phyloP scores from a whole-genome alignment of 2,329 filamentous ascomycete genomes.

The Diaporthe batatas region DNA sequence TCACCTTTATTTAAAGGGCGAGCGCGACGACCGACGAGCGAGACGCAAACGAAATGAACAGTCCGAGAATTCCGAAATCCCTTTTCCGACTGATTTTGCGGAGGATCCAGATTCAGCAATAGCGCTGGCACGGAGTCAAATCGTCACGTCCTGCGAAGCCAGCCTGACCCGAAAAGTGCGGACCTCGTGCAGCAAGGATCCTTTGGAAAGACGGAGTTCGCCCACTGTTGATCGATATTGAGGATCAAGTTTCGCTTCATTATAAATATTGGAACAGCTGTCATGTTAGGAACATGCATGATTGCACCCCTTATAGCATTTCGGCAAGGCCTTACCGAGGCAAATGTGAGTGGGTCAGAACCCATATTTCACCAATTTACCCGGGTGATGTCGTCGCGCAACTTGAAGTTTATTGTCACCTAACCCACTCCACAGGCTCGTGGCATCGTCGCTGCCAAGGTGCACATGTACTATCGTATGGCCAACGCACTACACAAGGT shows the following conservation, averaged over 20 bases:
- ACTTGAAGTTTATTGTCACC: not conserved
- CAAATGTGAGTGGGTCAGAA: not conserved
- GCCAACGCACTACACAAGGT: not conserved
- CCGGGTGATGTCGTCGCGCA: not conserved
- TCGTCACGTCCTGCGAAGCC: not conserved
- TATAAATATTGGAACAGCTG: not conserved
- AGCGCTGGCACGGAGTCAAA: not conserved
- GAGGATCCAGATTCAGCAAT: not conserved
- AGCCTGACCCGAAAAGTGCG: not conserved
- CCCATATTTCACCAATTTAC: not conserved
- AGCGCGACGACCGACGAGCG: constrained; percentile 9
- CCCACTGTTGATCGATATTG: not conserved
- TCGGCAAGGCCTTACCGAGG: not conserved
- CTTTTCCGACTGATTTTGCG: not conserved
- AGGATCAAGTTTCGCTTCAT: not conserved
- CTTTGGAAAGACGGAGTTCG: not conserved
- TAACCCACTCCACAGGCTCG: not conserved
- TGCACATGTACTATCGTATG: not conserved
- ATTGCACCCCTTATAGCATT: constrained; percentile 2
- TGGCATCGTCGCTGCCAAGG: not conserved
- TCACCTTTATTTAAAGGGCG: not conserved
- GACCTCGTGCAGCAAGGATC: not conserved
- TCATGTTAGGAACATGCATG: not conserved
- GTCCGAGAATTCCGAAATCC: not conserved
- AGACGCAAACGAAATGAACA: not conserved